phyloP scores from a whole-genome alignment of 441 rosid species.

The Gossypium laxum region DNA sequence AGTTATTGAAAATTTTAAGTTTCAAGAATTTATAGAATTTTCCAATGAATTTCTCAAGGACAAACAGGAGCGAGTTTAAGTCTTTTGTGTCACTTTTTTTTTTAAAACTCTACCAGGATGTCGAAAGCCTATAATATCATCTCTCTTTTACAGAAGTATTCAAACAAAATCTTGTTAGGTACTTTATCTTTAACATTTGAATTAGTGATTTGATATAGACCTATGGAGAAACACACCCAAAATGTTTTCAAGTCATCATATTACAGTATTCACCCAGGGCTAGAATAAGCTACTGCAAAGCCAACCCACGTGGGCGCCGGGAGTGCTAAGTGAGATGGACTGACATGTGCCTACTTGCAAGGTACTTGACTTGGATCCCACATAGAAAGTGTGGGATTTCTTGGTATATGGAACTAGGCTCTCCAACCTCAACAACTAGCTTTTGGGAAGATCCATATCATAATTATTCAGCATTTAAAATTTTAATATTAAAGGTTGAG shows the following conservation, averaged over 20 bases:
- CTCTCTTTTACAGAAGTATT: not conserved
- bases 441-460: not conserved
- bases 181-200: not conserved
- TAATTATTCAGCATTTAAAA: not conserved
- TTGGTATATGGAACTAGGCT: not conserved
- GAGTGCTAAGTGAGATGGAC: not conserved
- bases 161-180: not conserved
- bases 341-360: not conserved
- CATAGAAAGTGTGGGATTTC: not conserved
- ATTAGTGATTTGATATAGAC: not conserved
- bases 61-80: not conserved
- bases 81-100: not conserved
- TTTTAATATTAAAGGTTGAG: not conserved
- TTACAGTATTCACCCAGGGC: not conserved
- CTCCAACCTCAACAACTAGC: not conserved
- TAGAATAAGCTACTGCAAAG: not conserved
- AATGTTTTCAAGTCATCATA: not conserved
- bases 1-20: not conserved
- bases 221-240: too few relatives aligned
- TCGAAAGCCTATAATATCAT: not conserved
- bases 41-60: not conserved
- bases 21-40: not conserved
- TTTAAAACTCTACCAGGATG: not conserved
- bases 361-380: not conserved
- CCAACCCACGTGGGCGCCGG: not conserved